Conservation (phyloP, 1,284 basidiomycete genomes). For the Mycena sp. region DNA sequence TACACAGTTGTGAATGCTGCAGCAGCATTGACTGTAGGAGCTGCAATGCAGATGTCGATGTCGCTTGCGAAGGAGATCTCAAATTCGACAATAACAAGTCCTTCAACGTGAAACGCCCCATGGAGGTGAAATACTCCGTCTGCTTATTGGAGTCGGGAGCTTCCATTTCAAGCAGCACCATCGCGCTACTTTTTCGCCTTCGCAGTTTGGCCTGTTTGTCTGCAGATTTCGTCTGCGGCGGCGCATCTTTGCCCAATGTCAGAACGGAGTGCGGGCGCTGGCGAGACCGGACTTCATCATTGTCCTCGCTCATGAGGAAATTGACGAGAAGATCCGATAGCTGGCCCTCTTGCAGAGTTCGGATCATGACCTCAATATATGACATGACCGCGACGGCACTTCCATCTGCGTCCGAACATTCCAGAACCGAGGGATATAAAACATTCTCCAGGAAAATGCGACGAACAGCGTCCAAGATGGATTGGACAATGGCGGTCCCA, state of each 20-base stretch:
- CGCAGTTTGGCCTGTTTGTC: slow-evolving; percentile 60
- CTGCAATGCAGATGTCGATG: slow-evolving; percentile 82
- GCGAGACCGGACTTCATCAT: slow-evolving; percentile 67
- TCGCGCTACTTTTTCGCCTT: slow-evolving; percentile 85
- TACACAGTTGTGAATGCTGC: slow-evolving; percentile 75
- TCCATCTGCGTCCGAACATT: slow-evolving; percentile 93
- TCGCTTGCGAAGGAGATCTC: slow-evolving; percentile 70
- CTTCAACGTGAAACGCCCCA: slow-evolving; percentile 90
- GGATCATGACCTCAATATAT: slow-evolving; percentile 92
- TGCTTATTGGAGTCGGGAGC: slow-evolving; percentile 74
- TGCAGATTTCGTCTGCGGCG: slow-evolving; percentile 48
- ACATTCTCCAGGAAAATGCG: slow-evolving; percentile 94
- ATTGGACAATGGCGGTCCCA: slow-evolving; percentile 82
- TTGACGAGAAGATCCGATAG: slow-evolving; percentile 79
- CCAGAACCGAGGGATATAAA: slow-evolving; percentile 92
- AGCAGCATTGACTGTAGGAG: slow-evolving; percentile 81
- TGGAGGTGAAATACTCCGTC: slow-evolving; percentile 86
- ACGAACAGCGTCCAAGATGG: slow-evolving; percentile 85
- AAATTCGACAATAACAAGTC: slow-evolving; percentile 88
- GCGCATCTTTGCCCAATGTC: slow-evolving; percentile 53
- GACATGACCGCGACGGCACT: slow-evolving; percentile 96
- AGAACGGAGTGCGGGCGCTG: slow-evolving; percentile 60
- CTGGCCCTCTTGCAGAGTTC: slow-evolving; percentile 78
- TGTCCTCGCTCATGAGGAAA: slow-evolving; percentile 87
- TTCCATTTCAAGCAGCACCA: slow-evolving; percentile 87